phyloP scores from a whole-genome alignment of 1,284 basidiomycete genomes.

The Ustilago cynodontis region DNA sequence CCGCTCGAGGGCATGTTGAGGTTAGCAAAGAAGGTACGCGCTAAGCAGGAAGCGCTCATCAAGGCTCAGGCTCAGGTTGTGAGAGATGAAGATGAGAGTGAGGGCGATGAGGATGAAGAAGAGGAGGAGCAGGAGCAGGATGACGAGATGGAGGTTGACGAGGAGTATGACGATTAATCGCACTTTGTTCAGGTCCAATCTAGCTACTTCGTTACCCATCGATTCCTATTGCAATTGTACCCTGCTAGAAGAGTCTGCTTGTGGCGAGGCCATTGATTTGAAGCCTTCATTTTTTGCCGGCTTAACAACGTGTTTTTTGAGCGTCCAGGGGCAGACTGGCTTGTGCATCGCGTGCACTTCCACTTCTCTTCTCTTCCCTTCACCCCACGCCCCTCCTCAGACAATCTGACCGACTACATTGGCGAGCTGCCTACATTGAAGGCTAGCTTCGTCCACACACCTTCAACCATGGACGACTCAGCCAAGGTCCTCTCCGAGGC shows the following conservation, averaged over 20 bases:
- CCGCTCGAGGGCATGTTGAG: conserved; percentile 63
- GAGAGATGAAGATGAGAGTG: conserved; percentile 48
- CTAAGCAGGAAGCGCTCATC: conserved; percentile 64
- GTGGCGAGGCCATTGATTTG: too few relatives aligned
- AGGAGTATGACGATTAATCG: conserved; percentile 43
- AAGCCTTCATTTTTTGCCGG: too few relatives aligned
- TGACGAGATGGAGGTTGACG: conserved; percentile 40
- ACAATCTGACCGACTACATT: background rate
- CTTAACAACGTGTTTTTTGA: too few relatives aligned
- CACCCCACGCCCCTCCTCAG: background rate
- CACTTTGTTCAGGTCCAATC: background rate
- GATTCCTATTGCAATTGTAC: too few relatives aligned
- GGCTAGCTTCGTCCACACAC: conserved; percentile 25
- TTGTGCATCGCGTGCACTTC: too few relatives aligned
- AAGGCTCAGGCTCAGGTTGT: conserved; percentile 57
- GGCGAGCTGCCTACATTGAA: conserved; percentile 21
- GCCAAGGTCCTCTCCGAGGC: conserved; percentile 66
- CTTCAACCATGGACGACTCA: conserved; percentile 65
- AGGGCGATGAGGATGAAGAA: conserved; percentile 36
- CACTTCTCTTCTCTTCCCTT: background rate
- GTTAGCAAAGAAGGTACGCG: conserved; percentile 65
- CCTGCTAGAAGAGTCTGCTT: too few relatives aligned
- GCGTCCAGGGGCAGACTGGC: too few relatives aligned
- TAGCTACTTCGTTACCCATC: background rate
- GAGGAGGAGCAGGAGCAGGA: conserved; percentile 34